These are phyloP conservation scores for Aspergillus fischeri DNA, from an alignment of 2,329 filamentous ascomycete species.

Conservation along the genomic window DNA sequence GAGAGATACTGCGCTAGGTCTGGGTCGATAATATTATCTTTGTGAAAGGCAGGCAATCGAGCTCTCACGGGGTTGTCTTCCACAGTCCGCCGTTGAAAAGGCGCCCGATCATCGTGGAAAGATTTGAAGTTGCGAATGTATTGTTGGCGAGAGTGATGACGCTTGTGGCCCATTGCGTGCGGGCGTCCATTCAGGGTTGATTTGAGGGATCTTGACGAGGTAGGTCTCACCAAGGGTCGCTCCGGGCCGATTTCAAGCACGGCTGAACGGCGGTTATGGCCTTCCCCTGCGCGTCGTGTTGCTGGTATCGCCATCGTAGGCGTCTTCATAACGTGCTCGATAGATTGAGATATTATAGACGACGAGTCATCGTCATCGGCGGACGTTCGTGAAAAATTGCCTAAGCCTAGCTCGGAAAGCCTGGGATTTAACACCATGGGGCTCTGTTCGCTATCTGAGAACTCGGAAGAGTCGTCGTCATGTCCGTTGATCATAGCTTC, in stretches of 20 bases:
- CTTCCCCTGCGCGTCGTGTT: conserved; percentile 64
- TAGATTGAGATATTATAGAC: conserved; percentile 44
- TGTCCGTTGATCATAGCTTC: conserved; percentile 86
- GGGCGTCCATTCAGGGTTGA: conserved; percentile 66
- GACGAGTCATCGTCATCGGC: conserved; percentile 46
- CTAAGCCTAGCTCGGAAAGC: conserved; percentile 55
- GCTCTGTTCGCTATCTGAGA: conserved; percentile 69
- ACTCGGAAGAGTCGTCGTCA: conserved; percentile 86
- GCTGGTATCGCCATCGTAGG: conserved; percentile 64
- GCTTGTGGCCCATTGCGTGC: conserved; percentile 75
- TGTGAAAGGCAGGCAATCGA: conserved; percentile 86
- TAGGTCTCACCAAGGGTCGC: conserved; percentile 75
- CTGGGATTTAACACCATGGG: conserved; percentile 61
- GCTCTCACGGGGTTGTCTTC: conserved; percentile 64
- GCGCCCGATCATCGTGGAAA: conserved; percentile 72
- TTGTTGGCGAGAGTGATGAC: conserved; percentile 84
- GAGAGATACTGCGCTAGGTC: conserved; percentile 94
- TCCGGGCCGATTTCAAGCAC: conserved; percentile 86
- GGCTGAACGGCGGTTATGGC: conserved; percentile 77
- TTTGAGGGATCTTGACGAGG: conserved; percentile 83
- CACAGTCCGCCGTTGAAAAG: conserved; percentile 72
- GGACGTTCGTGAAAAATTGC: conserved; percentile 38
- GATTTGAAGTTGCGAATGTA: conserved; percentile 71
- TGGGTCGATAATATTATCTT: conserved; percentile 97
- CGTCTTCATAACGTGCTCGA: conserved; percentile 45